phyloP scores from a whole-genome alignment of 31 red algal species.

The Odonthalia washingtoniensis region DNA sequence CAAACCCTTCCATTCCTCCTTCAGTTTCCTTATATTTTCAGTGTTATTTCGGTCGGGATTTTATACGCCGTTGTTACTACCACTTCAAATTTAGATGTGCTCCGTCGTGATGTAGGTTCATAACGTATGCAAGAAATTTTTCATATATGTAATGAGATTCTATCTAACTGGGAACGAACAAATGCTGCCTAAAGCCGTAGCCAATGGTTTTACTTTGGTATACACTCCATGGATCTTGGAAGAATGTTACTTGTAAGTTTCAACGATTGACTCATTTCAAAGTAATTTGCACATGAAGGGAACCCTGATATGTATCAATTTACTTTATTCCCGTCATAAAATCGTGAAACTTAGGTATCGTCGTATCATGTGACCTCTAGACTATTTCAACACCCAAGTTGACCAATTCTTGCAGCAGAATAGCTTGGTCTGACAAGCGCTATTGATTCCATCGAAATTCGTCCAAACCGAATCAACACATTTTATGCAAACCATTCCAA shows the following conservation, averaged over 20 bases:
- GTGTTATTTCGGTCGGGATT: no score
- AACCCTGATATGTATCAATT: neutral
- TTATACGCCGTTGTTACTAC: no score
- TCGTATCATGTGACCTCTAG: conserved; percentile 80
- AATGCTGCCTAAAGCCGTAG: no score
- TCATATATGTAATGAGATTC: no score
- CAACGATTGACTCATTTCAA: neutral
- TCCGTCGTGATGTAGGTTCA: no score
- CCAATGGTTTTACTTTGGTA: conserved; percentile 90
- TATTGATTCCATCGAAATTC: conserved; percentile 51
- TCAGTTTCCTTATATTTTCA: no score
- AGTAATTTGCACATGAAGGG: neutral
- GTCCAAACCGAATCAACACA: conserved; percentile 53
- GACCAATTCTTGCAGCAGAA: conserved; percentile 91
- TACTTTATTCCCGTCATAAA: neutral
- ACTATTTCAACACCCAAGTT: conserved; percentile 68
- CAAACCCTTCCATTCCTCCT: no score
- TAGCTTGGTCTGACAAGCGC: conserved; percentile 83
- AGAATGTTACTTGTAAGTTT: conserved; percentile 93
- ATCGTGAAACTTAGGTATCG: conserved; percentile 70
- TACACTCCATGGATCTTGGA: conserved; percentile 83
- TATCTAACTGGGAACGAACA: no score
- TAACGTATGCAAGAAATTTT: no score
- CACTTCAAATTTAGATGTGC: no score
- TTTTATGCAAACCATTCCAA: neutral